A percentile compares a stretch with the other conserved stretches of the same genome.
phyloP scores from a whole-genome alignment of 1,284 basidiomycete species.

The Cystobasidiaceae sp. region DNA sequence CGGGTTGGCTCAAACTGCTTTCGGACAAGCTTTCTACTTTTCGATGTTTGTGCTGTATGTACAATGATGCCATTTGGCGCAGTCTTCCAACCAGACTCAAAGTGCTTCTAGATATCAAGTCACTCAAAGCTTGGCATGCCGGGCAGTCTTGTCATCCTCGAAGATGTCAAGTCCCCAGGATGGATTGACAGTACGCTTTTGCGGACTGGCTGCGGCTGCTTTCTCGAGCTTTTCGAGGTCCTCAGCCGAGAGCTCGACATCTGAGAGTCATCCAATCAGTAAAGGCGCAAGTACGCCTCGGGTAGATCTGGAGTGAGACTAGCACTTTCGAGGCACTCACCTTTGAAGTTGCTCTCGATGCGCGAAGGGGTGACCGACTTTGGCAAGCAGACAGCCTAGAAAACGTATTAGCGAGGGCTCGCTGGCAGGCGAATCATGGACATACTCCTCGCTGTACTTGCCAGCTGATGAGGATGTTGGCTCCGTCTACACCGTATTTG shows the following conservation, averaged over 20 bases:
- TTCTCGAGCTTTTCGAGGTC: conserved; percentile 57
- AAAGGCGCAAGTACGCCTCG: too few species aligned
- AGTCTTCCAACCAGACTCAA: too few species aligned
- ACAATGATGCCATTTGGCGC: too few species aligned
- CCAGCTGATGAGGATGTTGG: conserved; percentile 66
- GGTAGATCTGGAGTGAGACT: too few species aligned
- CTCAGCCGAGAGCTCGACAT: conserved; percentile 58
- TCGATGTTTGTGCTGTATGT: too few species aligned
- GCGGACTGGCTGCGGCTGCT: not conserved
- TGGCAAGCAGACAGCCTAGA: conserved; percentile 57
- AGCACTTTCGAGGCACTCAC: too few species aligned
- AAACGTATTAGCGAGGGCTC: too few species aligned
- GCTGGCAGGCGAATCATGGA: not conserved
- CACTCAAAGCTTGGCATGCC: conserved; percentile 19
- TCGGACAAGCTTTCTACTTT: too few species aligned
- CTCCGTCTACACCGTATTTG: conserved; percentile 57
- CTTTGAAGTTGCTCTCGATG: conserved; percentile 64
- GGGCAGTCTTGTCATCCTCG: conserved; percentile 30
- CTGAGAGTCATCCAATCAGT: too few species aligned
- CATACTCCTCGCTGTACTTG: conserved; percentile 57
- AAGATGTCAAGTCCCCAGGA: conserved; percentile 29
- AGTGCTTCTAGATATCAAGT: too few species aligned
- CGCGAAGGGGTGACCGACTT: conserved; percentile 71
- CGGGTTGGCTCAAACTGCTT: too few species aligned
- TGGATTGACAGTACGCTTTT: conserved; percentile 20